A percentile compares a stretch with the other conserved stretches of the same genome.
Conservation (phyloP, 768 basidiomycete species). For the Podaxis rugospora region DNA sequence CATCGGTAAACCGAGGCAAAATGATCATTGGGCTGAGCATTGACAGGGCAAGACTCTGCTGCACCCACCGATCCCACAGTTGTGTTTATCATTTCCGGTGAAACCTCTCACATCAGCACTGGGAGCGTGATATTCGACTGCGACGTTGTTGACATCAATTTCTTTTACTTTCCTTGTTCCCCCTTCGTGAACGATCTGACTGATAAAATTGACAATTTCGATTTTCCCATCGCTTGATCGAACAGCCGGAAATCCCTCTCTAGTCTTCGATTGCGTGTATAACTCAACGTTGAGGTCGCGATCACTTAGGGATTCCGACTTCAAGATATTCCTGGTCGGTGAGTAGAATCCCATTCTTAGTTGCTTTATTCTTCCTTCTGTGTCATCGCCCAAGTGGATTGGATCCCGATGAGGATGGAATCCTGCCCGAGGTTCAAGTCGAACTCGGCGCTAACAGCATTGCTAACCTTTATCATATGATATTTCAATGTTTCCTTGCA, state of each 20-base stretch:
- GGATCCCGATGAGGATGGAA: neutral
- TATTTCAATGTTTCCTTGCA: neutral
- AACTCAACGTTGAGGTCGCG: constrained; percentile 57
- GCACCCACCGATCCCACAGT: neutral
- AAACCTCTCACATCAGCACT: neutral
- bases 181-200: constrained; percentile 2
- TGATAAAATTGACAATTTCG: neutral
- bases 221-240: neutral
- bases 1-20: neutral
- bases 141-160: no score
- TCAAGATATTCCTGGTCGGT: constrained; percentile 72
- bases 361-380: constrained; percentile 6
- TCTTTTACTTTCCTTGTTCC: neutral
- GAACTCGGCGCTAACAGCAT: neutral
- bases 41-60: neutral
- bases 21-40: neutral
- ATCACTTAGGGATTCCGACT: constrained; percentile 53
- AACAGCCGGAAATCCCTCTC: constrained; percentile 61
- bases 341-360: constrained; percentile 17
- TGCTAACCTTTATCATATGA: neutral
- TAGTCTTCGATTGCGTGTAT: constrained; percentile 75
- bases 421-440: neutral
- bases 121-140: neutral
- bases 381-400: neutral
- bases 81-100: neutral